A percentile compares a stretch with the other conserved stretches of the same genome.
Evolutionary conservation across 306 rosid genomes (phyloP).

Genomic region (Macrotyloma uniflorum): DNA sequence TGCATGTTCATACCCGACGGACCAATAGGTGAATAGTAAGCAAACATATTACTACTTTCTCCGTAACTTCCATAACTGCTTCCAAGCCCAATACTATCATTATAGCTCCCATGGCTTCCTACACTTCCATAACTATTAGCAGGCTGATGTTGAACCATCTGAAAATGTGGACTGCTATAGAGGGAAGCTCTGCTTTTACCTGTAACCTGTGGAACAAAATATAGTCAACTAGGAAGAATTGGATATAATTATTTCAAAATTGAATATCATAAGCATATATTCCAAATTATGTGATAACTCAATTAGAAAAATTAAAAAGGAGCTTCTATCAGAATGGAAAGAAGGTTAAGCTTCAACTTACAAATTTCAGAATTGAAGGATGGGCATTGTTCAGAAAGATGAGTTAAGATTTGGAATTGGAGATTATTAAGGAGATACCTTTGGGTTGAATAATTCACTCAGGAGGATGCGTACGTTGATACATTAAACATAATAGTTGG

Average conservation of each 20-base stretch:
- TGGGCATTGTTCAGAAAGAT: slow-evolving; percentile 20
- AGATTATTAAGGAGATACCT: background rate
- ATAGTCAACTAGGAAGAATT: slow-evolving; percentile 32
- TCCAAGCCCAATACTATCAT: slow-evolving; percentile 77
- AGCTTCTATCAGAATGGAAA: background rate
- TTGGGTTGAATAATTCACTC: slow-evolving; percentile 9
- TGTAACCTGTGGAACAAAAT: slow-evolving; percentile 60
- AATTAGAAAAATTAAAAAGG: background rate
- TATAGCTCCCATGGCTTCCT: slow-evolving; percentile 98
- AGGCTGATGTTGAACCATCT: slow-evolving; percentile 71
- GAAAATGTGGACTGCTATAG: slow-evolving; percentile 84
- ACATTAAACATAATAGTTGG: background rate
- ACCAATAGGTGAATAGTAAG: slow-evolving; percentile 88
- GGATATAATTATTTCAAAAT: slow-evolving; percentile 24
- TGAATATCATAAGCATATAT: slow-evolving; percentile 11
- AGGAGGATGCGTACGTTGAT: background rate
- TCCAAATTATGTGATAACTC: background rate
- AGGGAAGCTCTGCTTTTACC: slow-evolving; percentile 70
- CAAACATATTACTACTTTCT: slow-evolving; percentile 74
- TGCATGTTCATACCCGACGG: slow-evolving; percentile 92
- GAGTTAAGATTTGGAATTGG: background rate
- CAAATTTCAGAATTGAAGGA: background rate
- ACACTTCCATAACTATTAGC: slow-evolving; percentile 89
- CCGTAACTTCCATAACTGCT: slow-evolving; percentile 99
- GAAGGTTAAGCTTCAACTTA: background rate